phyloP scores from a whole-genome alignment of 2,329 filamentous ascomycete genomes.

The Aureobasidium sp. region DNA sequence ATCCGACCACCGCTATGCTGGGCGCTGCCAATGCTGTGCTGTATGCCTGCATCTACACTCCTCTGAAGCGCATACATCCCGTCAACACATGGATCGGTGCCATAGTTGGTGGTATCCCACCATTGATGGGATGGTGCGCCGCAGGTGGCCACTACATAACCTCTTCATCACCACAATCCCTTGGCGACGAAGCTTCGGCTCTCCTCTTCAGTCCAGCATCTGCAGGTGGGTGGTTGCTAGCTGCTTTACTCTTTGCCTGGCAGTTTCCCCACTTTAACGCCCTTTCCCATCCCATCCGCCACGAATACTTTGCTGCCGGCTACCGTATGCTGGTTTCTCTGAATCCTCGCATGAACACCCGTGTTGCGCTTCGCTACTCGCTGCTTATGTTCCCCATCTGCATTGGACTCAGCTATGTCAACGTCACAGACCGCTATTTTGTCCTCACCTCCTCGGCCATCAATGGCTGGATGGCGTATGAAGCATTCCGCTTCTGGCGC shows the following conservation, averaged over 20 bases:
- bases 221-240: constrained; percentile 79
- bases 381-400: constrained; percentile 82
- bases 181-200: constrained; percentile 26
- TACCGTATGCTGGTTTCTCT: constrained; percentile 75
- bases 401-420: constrained; percentile 65
- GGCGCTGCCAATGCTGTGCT: constrained; percentile 78
- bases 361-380: constrained; percentile 83
- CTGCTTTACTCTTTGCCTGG: constrained; percentile 82
- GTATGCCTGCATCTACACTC: constrained; percentile 89
- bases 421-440: constrained; percentile 81
- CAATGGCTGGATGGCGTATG: constrained; percentile 76
- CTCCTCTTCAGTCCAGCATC: constrained; percentile 31
- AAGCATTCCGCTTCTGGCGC: constrained; percentile 76
- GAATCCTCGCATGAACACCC: constrained; percentile 74
- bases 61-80: constrained; percentile 77
- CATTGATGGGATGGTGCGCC: constrained; percentile 96
- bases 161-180: constrained; percentile 1
- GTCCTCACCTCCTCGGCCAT: constrained; percentile 71
- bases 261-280: constrained; percentile 99
- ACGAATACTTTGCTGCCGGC: constrained; percentile 72
- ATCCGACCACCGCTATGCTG: constrained; percentile 83
- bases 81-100: constrained; percentile 95
- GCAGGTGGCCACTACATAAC: constrained; percentile 69
- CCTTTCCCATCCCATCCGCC: constrained; percentile 76
- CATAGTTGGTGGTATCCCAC: constrained; percentile 85